Evolutionary conservation across 768 basidiomycete species (phyloP).

Genomic region (Panus rudis): DNA sequence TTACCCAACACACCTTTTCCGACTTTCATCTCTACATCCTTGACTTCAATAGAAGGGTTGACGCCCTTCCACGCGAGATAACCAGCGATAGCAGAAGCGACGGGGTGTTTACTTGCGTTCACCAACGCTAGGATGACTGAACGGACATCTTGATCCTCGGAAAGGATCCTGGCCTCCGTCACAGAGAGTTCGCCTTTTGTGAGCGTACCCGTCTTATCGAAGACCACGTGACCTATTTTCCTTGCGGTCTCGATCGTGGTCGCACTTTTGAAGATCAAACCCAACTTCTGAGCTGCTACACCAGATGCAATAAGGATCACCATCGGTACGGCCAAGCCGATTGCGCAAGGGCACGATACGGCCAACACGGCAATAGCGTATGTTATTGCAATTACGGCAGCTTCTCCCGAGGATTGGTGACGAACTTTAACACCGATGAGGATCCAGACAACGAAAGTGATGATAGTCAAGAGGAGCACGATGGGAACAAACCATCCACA

Average conservation of each 20-base stretch:
- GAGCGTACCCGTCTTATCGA: slow-evolving; percentile 60
- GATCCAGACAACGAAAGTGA: slow-evolving; percentile 33
- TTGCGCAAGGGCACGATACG: slow-evolving; percentile 47
- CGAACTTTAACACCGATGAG: slow-evolving; percentile 26
- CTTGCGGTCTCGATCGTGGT: slow-evolving; percentile 37
- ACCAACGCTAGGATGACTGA: slow-evolving; percentile 24
- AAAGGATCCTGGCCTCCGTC: slow-evolving; percentile 13
- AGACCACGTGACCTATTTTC: slow-evolving; percentile 37
- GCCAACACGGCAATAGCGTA: slow-evolving; percentile 47
- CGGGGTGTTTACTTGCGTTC: slow-evolving; percentile 28
- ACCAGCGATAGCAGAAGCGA: slow-evolving; percentile 27
- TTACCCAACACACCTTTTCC: slow-evolving; percentile 32
- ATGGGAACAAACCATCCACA: slow-evolving; percentile 44
- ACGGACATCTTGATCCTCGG: background rate
- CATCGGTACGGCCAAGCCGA: slow-evolving; percentile 31
- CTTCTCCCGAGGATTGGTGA: slow-evolving; percentile 17
- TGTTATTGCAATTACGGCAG: slow-evolving; percentile 33
- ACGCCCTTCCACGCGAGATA: slow-evolving; percentile 18
- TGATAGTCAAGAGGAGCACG: slow-evolving; percentile 33
- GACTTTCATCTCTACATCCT: slow-evolving; percentile 23
- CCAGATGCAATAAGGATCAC: slow-evolving; percentile 28
- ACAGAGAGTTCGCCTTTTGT: slow-evolving; percentile 37
- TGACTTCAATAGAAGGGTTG: slow-evolving; percentile 5
- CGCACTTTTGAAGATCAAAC: slow-evolving; percentile 27
- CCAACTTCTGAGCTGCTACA: slow-evolving; percentile 24